phyloP scores from a whole-genome alignment of 441 rosid genomes.

The Gossypium lobatum region DNA sequence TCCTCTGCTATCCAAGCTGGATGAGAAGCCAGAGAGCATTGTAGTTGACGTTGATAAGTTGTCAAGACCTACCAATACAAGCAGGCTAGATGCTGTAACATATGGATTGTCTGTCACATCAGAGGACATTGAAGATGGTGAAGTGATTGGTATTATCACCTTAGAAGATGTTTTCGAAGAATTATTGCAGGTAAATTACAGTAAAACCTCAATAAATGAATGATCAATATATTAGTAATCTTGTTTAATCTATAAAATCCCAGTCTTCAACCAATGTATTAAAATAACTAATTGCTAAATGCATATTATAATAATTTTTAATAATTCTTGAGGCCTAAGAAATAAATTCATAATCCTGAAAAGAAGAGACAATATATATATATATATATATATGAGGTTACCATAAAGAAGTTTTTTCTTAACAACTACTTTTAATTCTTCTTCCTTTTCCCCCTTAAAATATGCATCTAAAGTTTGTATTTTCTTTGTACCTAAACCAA shows the following conservation, averaged over 20 bases:
- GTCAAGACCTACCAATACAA: conserved; percentile 21
- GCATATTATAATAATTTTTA: not conserved
- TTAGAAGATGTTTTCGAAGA: conserved; percentile 97
- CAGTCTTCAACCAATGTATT: not conserved
- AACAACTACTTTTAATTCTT: not conserved
- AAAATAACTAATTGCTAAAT: not conserved
- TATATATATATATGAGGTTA: not conserved
- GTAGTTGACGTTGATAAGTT: conserved; percentile 63
- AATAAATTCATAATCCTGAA: not conserved
- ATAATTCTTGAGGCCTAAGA: not conserved
- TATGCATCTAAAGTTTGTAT: not conserved
- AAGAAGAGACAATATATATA: not conserved
- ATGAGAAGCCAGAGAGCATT: conserved; percentile 48
- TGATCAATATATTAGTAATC: not conserved
- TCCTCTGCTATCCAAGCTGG: conserved; percentile 52
- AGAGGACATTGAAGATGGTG: conserved; percentile 85
- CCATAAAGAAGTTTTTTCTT: not conserved
- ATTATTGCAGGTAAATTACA: conserved; percentile 54
- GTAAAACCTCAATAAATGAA: not conserved
- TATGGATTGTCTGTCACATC: conserved; percentile 39
- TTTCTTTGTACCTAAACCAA: not conserved
- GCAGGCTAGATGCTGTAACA: conserved; percentile 33
- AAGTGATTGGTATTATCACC: conserved; percentile 90
- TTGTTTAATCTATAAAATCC: not conserved
- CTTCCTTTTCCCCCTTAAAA: not conserved